phyloP scores from a whole-genome alignment of 306 rosid species.

The Sechiopsis laciniata region DNA sequence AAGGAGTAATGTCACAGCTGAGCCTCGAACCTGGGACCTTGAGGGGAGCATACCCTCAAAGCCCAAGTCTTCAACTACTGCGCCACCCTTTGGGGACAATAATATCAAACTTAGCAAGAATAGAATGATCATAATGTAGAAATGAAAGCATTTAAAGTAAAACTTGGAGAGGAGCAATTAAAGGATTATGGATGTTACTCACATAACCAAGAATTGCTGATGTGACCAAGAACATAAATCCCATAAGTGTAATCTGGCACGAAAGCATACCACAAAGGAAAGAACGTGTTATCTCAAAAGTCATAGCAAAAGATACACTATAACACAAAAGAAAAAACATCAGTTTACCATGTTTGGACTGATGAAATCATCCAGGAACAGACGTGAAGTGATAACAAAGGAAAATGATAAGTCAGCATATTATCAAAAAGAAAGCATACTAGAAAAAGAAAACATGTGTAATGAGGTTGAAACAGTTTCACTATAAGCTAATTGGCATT shows the following conservation, averaged over 20 bases:
- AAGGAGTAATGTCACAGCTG: no score
- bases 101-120: no score
- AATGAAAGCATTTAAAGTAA: no score
- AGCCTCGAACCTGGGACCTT: no score
- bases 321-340: conserved; percentile 20
- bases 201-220: conserved; percentile 89
- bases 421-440: neutral
- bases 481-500: neutral
- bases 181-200: conserved; percentile 31
- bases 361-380: conserved; percentile 25
- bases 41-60: no score
- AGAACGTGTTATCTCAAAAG: conserved; percentile 4
- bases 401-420: conserved; percentile 5
- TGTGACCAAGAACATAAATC: conserved; percentile 68
- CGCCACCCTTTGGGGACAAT: no score
- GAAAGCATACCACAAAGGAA: conserved; percentile 24
- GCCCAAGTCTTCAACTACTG: no score
- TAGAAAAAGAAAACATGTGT: no score
- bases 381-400: neutral
- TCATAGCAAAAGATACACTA: conserved; percentile 2
- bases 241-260: conserved; percentile 76
- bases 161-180: neutral
- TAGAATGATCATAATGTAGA: no score
- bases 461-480: neutral
- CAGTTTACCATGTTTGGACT: conserved; percentile 85